A percentile compares a stretch with the other conserved stretches of the same genome.
phyloP scores from a whole-genome alignment of 2,329 filamentous ascomycete genomes.

The Ophiostoma tasmaniense region DNA sequence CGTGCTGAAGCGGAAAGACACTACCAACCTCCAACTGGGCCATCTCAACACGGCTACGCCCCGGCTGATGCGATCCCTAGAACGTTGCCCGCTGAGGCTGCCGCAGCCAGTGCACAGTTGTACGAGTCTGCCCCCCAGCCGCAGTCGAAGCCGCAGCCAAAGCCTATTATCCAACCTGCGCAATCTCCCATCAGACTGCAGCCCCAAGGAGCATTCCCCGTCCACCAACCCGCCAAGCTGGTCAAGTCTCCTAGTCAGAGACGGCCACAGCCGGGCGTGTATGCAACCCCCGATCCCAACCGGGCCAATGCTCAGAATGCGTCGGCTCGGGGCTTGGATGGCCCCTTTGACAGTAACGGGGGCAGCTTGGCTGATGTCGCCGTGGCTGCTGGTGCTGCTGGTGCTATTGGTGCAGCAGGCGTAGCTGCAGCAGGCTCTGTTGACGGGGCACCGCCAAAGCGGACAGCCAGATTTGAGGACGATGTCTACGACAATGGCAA shows the following conservation, averaged over 20 bases:
- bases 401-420: slow-evolving; percentile 6
- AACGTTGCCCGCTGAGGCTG: neutral
- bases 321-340: neutral
- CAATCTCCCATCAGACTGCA: neutral
- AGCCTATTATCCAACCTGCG: neutral
- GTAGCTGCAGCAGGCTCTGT: slow-evolving; percentile 11
- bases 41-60: slow-evolving; percentile 15
- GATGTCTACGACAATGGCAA: slow-evolving; percentile 25
- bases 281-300: slow-evolving; percentile 8
- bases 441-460: slow-evolving; percentile 1
- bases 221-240: slow-evolving; percentile 19
- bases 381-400: neutral
- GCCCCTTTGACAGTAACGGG: neutral
- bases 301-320: neutral
- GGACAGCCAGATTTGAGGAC: slow-evolving; percentile 24
- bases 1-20: slow-evolving; percentile 37
- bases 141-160: neutral
- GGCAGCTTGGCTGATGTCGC: neutral
- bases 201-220: neutral
- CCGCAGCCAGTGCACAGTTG: neutral
- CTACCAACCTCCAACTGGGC: slow-evolving; percentile 15
- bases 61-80: slow-evolving; percentile 5
- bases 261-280: slow-evolving; percentile 13
- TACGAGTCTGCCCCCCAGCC: neutral
- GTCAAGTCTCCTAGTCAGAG: slow-evolving; percentile 21